A percentile compares a stretch with the other conserved stretches of the same genome.
These are phyloP conservation scores for Diplocarpon mali DNA, from an alignment of 2,329 filamentous ascomycete species.

Conservation along the genomic window DNA sequence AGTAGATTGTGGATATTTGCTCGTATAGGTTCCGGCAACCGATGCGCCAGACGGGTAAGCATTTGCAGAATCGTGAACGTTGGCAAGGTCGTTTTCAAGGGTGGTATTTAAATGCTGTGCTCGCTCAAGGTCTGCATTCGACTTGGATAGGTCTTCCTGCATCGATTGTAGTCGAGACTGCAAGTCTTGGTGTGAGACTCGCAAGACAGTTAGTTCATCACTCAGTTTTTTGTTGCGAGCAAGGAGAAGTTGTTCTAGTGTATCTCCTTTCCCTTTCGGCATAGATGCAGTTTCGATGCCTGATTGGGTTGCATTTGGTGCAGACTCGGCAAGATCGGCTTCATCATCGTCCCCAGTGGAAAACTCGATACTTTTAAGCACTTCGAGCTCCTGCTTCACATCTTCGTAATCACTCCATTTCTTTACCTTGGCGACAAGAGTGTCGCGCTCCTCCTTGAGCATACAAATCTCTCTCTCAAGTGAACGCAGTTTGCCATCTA, in stretches of 20 bases:
- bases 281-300: slow-evolving; percentile 36
- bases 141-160: slow-evolving; percentile 72
- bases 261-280: slow-evolving; percentile 58
- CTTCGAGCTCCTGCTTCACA: slow-evolving; percentile 88
- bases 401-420: slow-evolving; percentile 95
- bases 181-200: slow-evolving; percentile 88
- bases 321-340: slow-evolving; percentile 30
- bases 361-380: slow-evolving; percentile 96
- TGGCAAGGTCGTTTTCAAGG: slow-evolving; percentile 83
- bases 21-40: slow-evolving; percentile 82
- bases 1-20: slow-evolving; percentile 63
- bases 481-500: slow-evolving; percentile 65
- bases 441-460: slow-evolving; percentile 70
- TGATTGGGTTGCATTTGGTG: slow-evolving; percentile 15
- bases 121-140: slow-evolving; percentile 78
- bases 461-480: slow-evolving; percentile 68
- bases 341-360: slow-evolving; percentile 80
- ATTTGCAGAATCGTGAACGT: slow-evolving; percentile 76
- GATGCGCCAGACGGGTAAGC: slow-evolving; percentile 83
- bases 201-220: slow-evolving; percentile 83
- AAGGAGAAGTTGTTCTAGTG: slow-evolving; percentile 80
- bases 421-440: slow-evolving; percentile 67
- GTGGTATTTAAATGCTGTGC: slow-evolving; percentile 76
- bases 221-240: slow-evolving; percentile 93
- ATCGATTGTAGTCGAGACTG: slow-evolving; percentile 69